Conservation (phyloP, 495 filamentous ascomycete species). For the Talaromyces proteolyticus region DNA sequence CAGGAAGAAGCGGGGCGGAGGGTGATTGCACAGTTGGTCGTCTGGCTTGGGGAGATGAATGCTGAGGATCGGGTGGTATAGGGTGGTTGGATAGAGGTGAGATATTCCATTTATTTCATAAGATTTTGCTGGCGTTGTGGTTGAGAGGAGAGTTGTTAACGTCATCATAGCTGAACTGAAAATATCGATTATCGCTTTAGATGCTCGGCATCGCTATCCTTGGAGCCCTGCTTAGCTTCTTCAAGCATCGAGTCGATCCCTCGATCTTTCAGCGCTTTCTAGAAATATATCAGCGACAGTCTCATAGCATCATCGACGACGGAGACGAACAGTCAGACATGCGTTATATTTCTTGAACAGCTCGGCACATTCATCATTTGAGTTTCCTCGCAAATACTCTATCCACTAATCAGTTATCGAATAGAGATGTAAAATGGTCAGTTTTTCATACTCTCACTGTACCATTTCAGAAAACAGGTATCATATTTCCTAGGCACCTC, state of each 20-base stretch:
- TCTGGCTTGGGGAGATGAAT: background rate
- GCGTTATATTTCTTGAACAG: slow-evolving; percentile 82
- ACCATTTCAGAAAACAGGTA: slow-evolving; percentile 92
- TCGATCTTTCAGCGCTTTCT: slow-evolving; percentile 71
- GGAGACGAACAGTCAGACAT: slow-evolving; percentile 65
- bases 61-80: background rate
- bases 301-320: background rate
- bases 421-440: background rate
- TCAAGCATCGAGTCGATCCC: slow-evolving; percentile 85
- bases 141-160: background rate
- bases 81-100: background rate
- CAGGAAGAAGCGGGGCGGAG: background rate
- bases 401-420: slow-evolving; percentile 8
- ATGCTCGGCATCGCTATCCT: slow-evolving; percentile 70
- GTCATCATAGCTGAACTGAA: slow-evolving; percentile 4
- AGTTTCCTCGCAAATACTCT: slow-evolving; percentile 84
- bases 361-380: slow-evolving; percentile 74
- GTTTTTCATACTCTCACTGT: slow-evolving; percentile 72
- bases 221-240: slow-evolving; percentile 75
- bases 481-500: slow-evolving; percentile 65
- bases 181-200: slow-evolving; percentile 54
- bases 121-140: background rate
- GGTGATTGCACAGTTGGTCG: background rate
- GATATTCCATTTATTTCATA: background rate
- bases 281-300: slow-evolving; percentile 7